These are phyloP conservation scores for Fusarium sp. DNA, from an alignment of 2,329 filamentous ascomycete genomes.

Conservation along the genomic window DNA sequence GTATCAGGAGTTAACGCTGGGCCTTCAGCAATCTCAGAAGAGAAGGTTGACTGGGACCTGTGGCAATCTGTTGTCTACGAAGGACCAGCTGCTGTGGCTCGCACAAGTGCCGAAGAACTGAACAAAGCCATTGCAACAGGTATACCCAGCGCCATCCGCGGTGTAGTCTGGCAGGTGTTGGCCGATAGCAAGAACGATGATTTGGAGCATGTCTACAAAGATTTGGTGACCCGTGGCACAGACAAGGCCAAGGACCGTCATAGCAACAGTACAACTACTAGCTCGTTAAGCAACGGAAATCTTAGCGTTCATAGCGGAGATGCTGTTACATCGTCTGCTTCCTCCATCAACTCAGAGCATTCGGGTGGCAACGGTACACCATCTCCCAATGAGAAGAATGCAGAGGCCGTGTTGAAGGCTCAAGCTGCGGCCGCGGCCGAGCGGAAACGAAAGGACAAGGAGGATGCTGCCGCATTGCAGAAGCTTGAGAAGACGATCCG, in stretches of 20 bases:
- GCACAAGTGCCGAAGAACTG: slow-evolving; percentile 89
- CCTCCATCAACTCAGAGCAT: slow-evolving; percentile 84
- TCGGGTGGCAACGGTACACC: slow-evolving; percentile 73
- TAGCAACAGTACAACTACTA: slow-evolving; percentile 68
- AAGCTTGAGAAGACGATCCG: slow-evolving; percentile 94
- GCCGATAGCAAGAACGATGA: slow-evolving; percentile 96
- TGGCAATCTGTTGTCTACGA: slow-evolving; percentile 98
- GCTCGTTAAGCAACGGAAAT: slow-evolving; percentile 68
- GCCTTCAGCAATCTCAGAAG: slow-evolving; percentile 78
- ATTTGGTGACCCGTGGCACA: slow-evolving; percentile 84
- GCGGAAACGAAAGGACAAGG: slow-evolving; percentile 83
- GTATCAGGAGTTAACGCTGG: slow-evolving; percentile 85
- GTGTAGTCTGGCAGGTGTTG: slow-evolving; percentile 98
- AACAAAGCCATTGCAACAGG: slow-evolving; percentile 92
- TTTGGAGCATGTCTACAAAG: slow-evolving; percentile 87
- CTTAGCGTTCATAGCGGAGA: slow-evolving; percentile 74
- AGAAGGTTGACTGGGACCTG: slow-evolving; percentile 96
- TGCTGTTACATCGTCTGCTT: slow-evolving; percentile 81
- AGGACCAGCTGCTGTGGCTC: slow-evolving; percentile 88
- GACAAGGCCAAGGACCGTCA: slow-evolving; percentile 80
- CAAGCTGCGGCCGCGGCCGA: slow-evolving; percentile 76
- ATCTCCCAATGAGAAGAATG: slow-evolving; percentile 73
- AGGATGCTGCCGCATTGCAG: slow-evolving; percentile 79
- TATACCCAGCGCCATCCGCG: slow-evolving; percentile 94
- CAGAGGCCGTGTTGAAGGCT: slow-evolving; percentile 75